Conservation (phyloP, 805 yeast species). For the Kodamaea nitidulidarum region DNA sequence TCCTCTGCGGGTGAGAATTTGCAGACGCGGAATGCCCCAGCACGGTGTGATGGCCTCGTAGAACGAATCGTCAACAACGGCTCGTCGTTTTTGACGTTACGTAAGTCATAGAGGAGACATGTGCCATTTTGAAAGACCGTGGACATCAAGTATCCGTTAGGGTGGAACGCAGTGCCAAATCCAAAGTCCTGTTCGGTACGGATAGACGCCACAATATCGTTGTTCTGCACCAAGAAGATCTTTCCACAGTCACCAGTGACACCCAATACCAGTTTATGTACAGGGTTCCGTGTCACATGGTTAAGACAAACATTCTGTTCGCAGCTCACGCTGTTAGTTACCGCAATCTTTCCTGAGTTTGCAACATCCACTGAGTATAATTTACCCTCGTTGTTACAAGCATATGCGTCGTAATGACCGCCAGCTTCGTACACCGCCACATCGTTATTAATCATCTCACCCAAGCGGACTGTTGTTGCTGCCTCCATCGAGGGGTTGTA, state of each 20-base stretch:
- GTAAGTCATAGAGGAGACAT: constrained; percentile 69
- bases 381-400: constrained; percentile 80
- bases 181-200: constrained; percentile 69
- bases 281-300: constrained; percentile 63
- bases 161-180: constrained; percentile 73
- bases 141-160: constrained; percentile 71
- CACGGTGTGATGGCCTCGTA: constrained; percentile 51
- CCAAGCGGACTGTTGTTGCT: constrained; percentile 54
- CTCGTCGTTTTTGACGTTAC: constrained; percentile 43
- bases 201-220: constrained; percentile 34
- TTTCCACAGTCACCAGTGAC: constrained; percentile 78
- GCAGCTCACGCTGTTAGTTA: constrained; percentile 41
- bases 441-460: constrained; percentile 80
- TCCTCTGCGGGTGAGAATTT: constrained; percentile 48
- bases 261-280: constrained; percentile 24
- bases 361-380: constrained; percentile 62
- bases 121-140: constrained; percentile 85
- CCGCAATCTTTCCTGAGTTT: constrained; percentile 40
- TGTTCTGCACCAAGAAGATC: constrained; percentile 50
- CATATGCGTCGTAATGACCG: constrained; percentile 50
- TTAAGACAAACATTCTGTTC: constrained; percentile 62
- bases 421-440: constrained; percentile 47
- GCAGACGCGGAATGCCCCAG: constrained; percentile 66
- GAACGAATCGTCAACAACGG: constrained; percentile 57
- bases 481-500: constrained; percentile 48